Evolutionary conservation across 169 alveolate genomes (phyloP).

Genomic region (Amoebophrya sp.): DNA sequence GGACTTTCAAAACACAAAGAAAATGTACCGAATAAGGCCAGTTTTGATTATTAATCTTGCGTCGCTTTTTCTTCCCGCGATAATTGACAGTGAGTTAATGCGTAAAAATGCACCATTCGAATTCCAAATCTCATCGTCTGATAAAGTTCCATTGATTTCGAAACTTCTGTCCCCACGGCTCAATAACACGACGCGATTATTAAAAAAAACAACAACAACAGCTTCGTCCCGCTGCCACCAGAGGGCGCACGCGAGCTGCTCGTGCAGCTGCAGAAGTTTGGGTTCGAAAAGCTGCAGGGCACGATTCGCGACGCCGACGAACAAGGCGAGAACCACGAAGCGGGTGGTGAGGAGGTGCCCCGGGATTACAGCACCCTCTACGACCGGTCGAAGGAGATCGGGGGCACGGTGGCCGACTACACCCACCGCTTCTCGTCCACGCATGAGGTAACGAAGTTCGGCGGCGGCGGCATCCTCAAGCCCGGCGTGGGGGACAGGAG

Average conservation of each 20-base stretch:
- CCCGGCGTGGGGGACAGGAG: too few relatives aligned
- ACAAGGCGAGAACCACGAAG: not conserved
- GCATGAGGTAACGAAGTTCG: not conserved
- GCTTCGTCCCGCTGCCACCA: not conserved
- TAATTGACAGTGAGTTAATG: too few relatives aligned
- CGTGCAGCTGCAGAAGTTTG: not conserved
- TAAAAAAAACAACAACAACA: too few relatives aligned
- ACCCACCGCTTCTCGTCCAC: not conserved
- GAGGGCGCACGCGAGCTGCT: conserved; percentile 3
- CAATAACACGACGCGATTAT: too few relatives aligned
- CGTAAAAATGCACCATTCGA: too few relatives aligned
- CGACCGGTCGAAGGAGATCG: not conserved
- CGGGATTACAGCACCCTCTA: not conserved
- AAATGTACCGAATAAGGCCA: not conserved
- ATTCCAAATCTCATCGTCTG: too few relatives aligned
- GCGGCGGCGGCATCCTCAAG: not conserved
- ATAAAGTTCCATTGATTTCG: too few relatives aligned
- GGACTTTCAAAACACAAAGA: not conserved
- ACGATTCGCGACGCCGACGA: not conserved
- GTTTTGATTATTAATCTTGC: too few relatives aligned
- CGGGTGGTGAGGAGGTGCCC: not conserved
- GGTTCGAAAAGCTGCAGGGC: not conserved
- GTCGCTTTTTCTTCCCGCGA: too few relatives aligned
- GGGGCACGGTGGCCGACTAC: conserved; percentile 13
- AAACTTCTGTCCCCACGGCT: too few relatives aligned